Evolutionary conservation across 352 stramenopile species (phyloP), one percentile per base, ranked within the genome.

Genomic region (Pilasporangium apinafurcum): DNA sequence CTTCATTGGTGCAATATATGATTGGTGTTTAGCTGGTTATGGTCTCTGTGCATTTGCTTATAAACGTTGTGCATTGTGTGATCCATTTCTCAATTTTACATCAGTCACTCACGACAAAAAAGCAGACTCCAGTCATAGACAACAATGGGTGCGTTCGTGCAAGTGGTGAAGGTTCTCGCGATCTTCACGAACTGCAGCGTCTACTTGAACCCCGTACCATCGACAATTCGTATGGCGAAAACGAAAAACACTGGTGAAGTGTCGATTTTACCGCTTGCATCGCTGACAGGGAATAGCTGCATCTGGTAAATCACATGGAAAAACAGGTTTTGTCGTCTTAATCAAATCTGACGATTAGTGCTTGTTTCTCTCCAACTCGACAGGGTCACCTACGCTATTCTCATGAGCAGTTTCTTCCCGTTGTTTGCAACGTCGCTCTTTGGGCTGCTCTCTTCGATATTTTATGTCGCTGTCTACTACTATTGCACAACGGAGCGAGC

Each of bases 331-430:
- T 10, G 18, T 35, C 38, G 17, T 6, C 6, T n/a, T 3, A 21
- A 8, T 22, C 17, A 18, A 9, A 24, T 44, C 7, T 9, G 9
- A 22, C 28, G 38, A 17, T 27, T 24, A n/a, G 27, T 48, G 12
- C 21, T 18, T 48, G 3, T 17, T 14, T 26, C 9, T 10, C 2
- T 26, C 10, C 12, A 13, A 3, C n/a, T n/a, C 26, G 35, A 14
- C 17, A 64, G 59, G 53, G 29, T 68, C 27, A 45, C 65, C 28
- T 68, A 65, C 24, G 58, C 53, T 16, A 64, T 61, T 50, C 37
- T 68, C 20, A 54, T 41, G 8, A 39, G 52, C 16, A 35, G 44
- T n/a, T 28, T 62, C 18, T 58, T 62, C 22, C 53, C 53, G 6
- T 21, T 57, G 13, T 38, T 37, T n/a, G 24, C 14, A 14, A 62